phyloP scores from a whole-genome alignment of 345 rosid genomes.

The Bretschneidera sinensis region DNA sequence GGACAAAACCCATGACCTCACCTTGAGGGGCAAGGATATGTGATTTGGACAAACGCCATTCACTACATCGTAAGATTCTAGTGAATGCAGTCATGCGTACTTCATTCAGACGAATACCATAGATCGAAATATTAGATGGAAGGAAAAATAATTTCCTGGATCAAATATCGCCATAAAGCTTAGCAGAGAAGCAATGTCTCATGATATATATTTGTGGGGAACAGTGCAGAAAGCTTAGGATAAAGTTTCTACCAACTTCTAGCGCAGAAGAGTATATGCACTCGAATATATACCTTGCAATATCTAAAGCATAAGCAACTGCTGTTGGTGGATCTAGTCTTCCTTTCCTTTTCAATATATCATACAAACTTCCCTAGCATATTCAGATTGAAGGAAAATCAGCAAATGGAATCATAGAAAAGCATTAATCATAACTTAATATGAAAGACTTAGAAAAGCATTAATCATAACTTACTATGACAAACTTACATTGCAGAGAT shows the following conservation, averaged over 20 bases:
- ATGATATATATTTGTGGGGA: background rate
- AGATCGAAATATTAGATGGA: background rate
- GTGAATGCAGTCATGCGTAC: no score
- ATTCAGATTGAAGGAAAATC: slow-evolving; percentile 15
- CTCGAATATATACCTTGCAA: slow-evolving; percentile 44
- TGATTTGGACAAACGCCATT: no score
- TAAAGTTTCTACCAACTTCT: background rate
- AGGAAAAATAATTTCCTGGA: no score
- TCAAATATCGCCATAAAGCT: no score
- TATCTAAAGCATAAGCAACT: slow-evolving; percentile 55
- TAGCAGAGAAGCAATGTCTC: background rate
- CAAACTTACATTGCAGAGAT: slow-evolving; percentile 52
- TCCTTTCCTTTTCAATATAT: slow-evolving; percentile 49
- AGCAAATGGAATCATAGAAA: slow-evolving; percentile 3
- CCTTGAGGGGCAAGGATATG: no score
- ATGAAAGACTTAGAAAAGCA: background rate
- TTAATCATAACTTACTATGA: background rate
- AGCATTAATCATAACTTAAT: background rate
- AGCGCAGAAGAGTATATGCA: background rate
- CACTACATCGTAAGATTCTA: no score
- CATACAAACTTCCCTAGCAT: slow-evolving; percentile 54
- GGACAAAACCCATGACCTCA: no score
- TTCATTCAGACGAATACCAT: no score
- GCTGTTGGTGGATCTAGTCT: slow-evolving; percentile 45
- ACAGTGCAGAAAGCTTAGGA: background rate